Conservation (phyloP, 2,329 filamentous ascomycete genomes). For the Calonectria pteridis region DNA sequence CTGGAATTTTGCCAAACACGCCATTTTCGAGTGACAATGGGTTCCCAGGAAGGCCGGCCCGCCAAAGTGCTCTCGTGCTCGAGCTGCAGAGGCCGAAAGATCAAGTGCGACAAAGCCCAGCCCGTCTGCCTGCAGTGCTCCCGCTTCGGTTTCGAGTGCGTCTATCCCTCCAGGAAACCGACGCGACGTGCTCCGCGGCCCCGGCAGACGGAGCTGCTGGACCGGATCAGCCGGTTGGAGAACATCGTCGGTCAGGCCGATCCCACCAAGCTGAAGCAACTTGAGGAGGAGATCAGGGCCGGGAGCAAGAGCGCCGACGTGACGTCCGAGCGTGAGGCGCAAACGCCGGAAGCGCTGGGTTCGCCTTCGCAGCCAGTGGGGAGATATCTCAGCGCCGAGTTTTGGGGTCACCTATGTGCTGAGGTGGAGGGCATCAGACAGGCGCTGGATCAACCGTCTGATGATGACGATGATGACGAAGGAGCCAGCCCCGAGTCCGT, state of each 20-base stretch:
- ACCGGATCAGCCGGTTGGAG: conserved; percentile 59
- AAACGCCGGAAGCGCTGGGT: conserved; percentile 31
- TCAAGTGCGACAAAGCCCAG: conserved; percentile 69
- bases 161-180: conserved; percentile 60
- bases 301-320: neutral
- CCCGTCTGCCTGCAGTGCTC: conserved; percentile 67
- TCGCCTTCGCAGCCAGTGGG: conserved; percentile 41
- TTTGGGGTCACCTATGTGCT: conserved; percentile 58
- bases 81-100: conserved; percentile 73
- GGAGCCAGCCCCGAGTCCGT: conserved; percentile 48
- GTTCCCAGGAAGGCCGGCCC: conserved; percentile 27
- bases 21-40: conserved; percentile 34
- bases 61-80: conserved; percentile 64
- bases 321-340: conserved; percentile 26
- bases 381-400: conserved; percentile 57
- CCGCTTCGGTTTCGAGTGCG: conserved; percentile 60
- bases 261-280: conserved; percentile 44
- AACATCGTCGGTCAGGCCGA: conserved; percentile 59
- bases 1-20: neutral
- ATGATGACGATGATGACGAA: conserved; percentile 52
- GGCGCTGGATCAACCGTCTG: conserved; percentile 57
- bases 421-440: conserved; percentile 61
- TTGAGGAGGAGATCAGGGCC: conserved; percentile 35
- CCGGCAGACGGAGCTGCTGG: conserved; percentile 58
- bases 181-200: conserved; percentile 55